phyloP scores from a whole-genome alignment of 1,284 basidiomycete genomes.

The Austropuccinia psidii region DNA sequence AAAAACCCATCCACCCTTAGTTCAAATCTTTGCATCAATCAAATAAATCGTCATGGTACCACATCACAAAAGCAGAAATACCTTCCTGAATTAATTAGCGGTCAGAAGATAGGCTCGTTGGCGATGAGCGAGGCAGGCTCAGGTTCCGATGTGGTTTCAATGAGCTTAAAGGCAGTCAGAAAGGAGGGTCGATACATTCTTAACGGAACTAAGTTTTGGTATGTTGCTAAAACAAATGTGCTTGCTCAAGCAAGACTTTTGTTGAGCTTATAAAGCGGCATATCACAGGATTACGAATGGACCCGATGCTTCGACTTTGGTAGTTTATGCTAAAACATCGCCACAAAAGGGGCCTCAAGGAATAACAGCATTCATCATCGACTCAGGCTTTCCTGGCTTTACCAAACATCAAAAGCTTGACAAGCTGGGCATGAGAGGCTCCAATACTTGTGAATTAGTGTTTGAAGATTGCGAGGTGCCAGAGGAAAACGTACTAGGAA shows the following conservation, averaged over 20 bases:
- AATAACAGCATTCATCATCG: constrained; percentile 86
- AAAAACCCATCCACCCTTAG: not conserved
- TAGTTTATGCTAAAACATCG: constrained; percentile 85
- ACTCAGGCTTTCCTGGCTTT: constrained; percentile 72
- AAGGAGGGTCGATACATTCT: constrained; percentile 66
- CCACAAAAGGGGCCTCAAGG: constrained; percentile 68
- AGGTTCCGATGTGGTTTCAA: constrained; percentile 86
- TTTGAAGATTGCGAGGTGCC: constrained; percentile 86
- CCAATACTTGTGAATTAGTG: constrained; percentile 85
- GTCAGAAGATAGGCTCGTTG: constrained; percentile 74
- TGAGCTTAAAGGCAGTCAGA: constrained; percentile 72
- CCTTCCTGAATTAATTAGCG: constrained; percentile 71
- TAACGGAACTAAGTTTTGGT: constrained; percentile 92
- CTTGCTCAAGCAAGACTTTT: constrained; percentile 1
- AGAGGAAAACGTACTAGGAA: constrained; percentile 75
- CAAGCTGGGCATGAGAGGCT: constrained; percentile 93
- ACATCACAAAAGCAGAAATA: constrained; percentile 77
- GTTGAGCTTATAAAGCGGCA: not conserved
- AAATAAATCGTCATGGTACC: constrained; percentile 81
- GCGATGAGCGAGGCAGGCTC: constrained; percentile 89
- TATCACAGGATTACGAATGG: constrained; percentile 82
- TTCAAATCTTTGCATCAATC: constrained; percentile 75
- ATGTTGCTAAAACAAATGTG: constrained; percentile 41
- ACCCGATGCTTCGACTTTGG: constrained; percentile 74
- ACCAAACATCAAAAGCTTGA: constrained; percentile 82